Base-by-base conservation (phyloP, 2,329 filamentous ascomycete species). In the Trichoderma lentiforme region DNA sequence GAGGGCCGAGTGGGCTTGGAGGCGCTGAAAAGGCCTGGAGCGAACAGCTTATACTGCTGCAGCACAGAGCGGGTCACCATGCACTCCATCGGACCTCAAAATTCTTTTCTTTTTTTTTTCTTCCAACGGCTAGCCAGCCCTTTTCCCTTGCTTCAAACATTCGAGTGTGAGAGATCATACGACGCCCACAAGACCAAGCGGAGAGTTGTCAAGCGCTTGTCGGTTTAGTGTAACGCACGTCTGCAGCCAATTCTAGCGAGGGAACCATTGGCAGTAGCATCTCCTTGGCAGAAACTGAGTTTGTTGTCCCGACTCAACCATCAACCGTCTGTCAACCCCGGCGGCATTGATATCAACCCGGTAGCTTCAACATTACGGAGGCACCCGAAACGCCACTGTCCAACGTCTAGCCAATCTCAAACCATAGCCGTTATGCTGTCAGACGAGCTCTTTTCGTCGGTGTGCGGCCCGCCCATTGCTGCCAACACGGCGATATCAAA, bases 401-500 rank as follows among this genome's bases (percentile, higher is more conserved):
- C 21, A 32, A 24, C 26, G 12, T 53, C 57, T 28, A 47, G n/a
- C 24, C 57, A 53, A 15, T 9, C 32, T 15, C 39, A 34, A 39
- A 43, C 24, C 43, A 71, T 28, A 60, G 26, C 18, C 68, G 77
- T 73, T 70, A 91, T 91, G 89, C 78, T 90, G 68, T 85, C 87
- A 26, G 89, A 91, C 78, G 84, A 86, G 72, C 89, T 91, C 78
- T 84, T 90, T 74, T 87, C 88, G 43, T 84, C 89, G 66, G 84
- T 90, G 73, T 85, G 84, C 70, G 89, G 89, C 28, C 85, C 86
- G 60, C 88, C 86, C 4, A 80, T 90, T 72, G 82, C 87, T 73
- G 86, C 89, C 77, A 90, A 90, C 78, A 90, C 89, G 2, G 86
- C 88, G 74, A 84, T 91, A 68, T 85, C 88, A 71, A 90, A 95